Conservation (phyloP, 2,329 filamentous ascomycete genomes). For the Fusarium brevicatenulatum region DNA sequence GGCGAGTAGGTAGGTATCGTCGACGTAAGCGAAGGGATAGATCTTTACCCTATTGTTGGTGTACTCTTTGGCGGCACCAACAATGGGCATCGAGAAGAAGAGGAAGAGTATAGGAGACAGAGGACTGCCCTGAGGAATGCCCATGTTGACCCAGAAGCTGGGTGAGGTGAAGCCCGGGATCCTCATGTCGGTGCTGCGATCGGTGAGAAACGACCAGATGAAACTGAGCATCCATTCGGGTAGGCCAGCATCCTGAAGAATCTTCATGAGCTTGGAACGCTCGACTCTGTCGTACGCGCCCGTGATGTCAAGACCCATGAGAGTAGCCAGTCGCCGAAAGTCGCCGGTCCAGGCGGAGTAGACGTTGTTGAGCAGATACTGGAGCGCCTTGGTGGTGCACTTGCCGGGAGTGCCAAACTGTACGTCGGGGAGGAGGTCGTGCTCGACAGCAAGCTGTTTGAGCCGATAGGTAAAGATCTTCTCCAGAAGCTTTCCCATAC, state of each 20-base stretch:
- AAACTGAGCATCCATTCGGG: conserved; percentile 1
- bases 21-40: background rate
- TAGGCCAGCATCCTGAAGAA: background rate
- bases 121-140: conserved; percentile 25
- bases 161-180: background rate
- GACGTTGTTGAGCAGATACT: background rate
- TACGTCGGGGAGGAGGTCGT: background rate
- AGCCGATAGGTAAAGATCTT: background rate
- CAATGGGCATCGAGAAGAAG: conserved; percentile 9
- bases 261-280: background rate
- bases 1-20: background rate
- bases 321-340: background rate
- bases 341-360: background rate
- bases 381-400: background rate
- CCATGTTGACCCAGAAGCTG: background rate
- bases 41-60: background rate
- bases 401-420: background rate
- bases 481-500: conserved; percentile 9
- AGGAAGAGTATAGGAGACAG: conserved; percentile 23
- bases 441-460: background rate
- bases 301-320: conserved; percentile 15
- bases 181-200: background rate
- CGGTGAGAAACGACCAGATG: conserved; percentile 11
- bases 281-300: conserved; percentile 11
- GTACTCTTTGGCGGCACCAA: background rate